phyloP scores from a whole-genome alignment of 495 filamentous ascomycete species.

The Chaetomidium leptoderma region DNA sequence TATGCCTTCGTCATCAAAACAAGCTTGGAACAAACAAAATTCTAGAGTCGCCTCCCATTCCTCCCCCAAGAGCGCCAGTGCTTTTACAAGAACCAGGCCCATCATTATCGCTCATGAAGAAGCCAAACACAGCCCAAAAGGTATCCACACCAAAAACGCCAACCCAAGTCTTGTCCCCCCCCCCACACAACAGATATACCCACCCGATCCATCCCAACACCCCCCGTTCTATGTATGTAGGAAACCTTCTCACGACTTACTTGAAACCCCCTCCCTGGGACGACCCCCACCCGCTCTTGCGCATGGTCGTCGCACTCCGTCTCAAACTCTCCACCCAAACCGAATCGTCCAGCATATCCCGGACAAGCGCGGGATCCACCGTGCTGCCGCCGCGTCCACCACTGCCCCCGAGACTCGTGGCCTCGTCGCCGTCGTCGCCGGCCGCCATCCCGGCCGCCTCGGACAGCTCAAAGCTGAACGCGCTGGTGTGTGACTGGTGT shows the following conservation, averaged over 20 bases:
- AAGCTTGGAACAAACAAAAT: background rate
- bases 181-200: background rate
- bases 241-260: background rate
- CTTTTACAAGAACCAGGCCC: background rate
- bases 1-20: background rate
- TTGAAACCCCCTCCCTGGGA: constrained; percentile 17
- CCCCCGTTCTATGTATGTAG: background rate
- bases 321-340: constrained; percentile 91
- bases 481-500: constrained; percentile 22
- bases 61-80: background rate
- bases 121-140: background rate
- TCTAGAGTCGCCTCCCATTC: too few species aligned
- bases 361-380: constrained; percentile 72
- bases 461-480: constrained; percentile 46
- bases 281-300: constrained; percentile 28
- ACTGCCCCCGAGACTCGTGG: constrained; percentile 29
- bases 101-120: constrained; percentile 11
- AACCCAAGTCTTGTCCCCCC: background rate
- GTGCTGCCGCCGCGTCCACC: constrained; percentile 59
- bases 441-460: constrained; percentile 19
- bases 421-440: constrained; percentile 19
- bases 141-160: constrained; percentile 1
- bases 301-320: constrained; percentile 80
- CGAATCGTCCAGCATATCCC: constrained; percentile 76
- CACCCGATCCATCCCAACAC: background rate